These are phyloP conservation scores for Talaromyces ruber DNA, from an alignment of 495 filamentous ascomycete genomes.

Conservation along the genomic window DNA sequence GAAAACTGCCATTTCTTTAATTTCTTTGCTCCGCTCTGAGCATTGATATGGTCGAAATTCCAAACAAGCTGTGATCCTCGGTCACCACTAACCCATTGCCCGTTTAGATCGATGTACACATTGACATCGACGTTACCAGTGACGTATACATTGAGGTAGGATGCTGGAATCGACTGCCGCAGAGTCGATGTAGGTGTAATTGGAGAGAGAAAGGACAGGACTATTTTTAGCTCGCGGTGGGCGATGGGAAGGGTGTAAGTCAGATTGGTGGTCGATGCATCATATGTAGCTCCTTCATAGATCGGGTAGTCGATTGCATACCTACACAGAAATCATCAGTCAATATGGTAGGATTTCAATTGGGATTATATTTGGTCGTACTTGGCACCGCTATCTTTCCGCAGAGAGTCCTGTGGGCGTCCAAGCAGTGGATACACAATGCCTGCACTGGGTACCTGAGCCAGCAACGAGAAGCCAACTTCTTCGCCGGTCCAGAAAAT, in stretches of 20 bases:
- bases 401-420: slow-evolving; percentile 73
- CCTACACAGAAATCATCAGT: slow-evolving; percentile 13
- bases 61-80: slow-evolving; percentile 59
- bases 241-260: slow-evolving; percentile 63
- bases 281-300: slow-evolving; percentile 75
- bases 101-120: slow-evolving; percentile 82
- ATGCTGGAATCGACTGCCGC: slow-evolving; percentile 82
- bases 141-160: slow-evolving; percentile 71
- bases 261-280: slow-evolving; percentile 88
- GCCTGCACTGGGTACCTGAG: slow-evolving; percentile 58
- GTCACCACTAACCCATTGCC: slow-evolving; percentile 80
- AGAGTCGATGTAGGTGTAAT: slow-evolving; percentile 89
- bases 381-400: slow-evolving; percentile 33
- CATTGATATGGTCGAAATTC: slow-evolving; percentile 42
- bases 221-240: slow-evolving; percentile 42
- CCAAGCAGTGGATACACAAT: slow-evolving; percentile 83
- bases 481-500: slow-evolving; percentile 90
- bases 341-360: not conserved
- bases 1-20: slow-evolving; percentile 59
- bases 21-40: slow-evolving; percentile 19
- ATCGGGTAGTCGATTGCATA: slow-evolving; percentile 62
- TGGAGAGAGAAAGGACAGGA: slow-evolving; percentile 82
- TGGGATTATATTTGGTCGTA: not conserved
- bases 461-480: slow-evolving; percentile 75
- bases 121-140: slow-evolving; percentile 64